Conservation (phyloP, 192 early-diverging fungal species). For the Backusella sp. region DNA sequence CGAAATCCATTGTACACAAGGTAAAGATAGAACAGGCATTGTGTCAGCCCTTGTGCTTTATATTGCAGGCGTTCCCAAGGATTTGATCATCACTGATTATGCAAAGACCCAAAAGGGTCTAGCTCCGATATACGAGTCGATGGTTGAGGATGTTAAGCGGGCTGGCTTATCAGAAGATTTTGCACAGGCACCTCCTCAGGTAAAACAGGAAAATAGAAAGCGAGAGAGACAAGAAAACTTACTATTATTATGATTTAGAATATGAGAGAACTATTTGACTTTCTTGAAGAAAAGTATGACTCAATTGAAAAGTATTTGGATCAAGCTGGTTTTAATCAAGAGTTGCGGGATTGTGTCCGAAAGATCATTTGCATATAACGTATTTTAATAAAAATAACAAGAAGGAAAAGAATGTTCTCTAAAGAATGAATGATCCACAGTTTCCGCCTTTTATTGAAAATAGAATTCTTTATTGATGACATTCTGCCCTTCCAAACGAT, state of each 20-base stretch:
- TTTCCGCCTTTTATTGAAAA: background rate
- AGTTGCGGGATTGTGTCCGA: conserved; percentile 20
- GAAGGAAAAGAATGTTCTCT: background rate
- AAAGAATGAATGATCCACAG: background rate
- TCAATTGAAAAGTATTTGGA: conserved; percentile 17
- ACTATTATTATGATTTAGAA: conserved; percentile 2
- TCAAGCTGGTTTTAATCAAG: conserved; percentile 20
- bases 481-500: background rate
- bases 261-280: conserved; percentile 27
- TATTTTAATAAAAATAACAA: background rate
- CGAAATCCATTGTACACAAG: conserved; percentile 65
- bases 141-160: conserved; percentile 52
- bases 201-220: conserved; percentile 22
- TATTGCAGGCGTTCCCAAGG: conserved; percentile 53
- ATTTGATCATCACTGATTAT: conserved; percentile 58
- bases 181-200: conserved; percentile 50
- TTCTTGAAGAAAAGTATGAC: conserved; percentile 23
- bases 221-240: background rate
- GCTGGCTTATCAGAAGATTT: conserved; percentile 53
- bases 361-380: conserved; percentile 23
- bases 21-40: conserved; percentile 70
- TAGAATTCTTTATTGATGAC: background rate
- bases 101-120: conserved; percentile 48
- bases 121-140: conserved; percentile 41
- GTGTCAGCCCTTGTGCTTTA: conserved; percentile 53